Base-by-base conservation (phyloP, 2,329 filamentous ascomycete species). In the Epichloe brachyelytri region DNA sequence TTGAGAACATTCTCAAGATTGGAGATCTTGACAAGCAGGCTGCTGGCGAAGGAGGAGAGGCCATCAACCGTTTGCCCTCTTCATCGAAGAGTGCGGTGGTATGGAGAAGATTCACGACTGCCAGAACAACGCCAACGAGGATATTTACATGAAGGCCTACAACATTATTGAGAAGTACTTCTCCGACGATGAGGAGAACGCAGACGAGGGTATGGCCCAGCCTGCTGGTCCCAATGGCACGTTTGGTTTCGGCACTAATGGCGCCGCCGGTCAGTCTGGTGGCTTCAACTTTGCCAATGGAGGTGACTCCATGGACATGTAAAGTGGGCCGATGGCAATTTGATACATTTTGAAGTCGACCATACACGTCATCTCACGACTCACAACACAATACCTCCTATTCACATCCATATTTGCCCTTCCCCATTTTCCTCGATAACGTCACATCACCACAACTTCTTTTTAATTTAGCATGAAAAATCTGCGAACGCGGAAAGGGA, bases 101-200 rank as follows among this genome's bases (percentile, higher is more conserved):
- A 98, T 98, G 93, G 93, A 97, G 77, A 97, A 97, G 84, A 97
- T 98, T 61, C 93, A 98, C 73, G 91, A 97, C 62, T 97, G 93
- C 80, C 93, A 98, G 77, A 96, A 94, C 76, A 98, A 98, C 64
- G 91, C 91, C 75, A 98, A 98, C 73, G 93, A 98, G 74, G 93
- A 98, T 73, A 98, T 98, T 62, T 98, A 98, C 79, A 97, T 98
- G 91, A 98, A 98, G 82, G 93, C 93, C 0, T 98, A 97, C 79
- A 97, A 95, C 79, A 98, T 98, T 71, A 98, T 98, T 60, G 93
- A 98, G 79, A 96, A 96, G 77, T 98, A 98, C 80, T 98, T 98
- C 76, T 96, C 90, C 0, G 93, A 98, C 63, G 93, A 98, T 60
- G 93, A 97, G 51, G 93, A 95, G 65, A 89, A 90, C 62, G 89